These are phyloP conservation scores for Leptographium flavum DNA, from an alignment of 2,329 filamentous ascomycete genomes.

Conservation along the genomic window DNA sequence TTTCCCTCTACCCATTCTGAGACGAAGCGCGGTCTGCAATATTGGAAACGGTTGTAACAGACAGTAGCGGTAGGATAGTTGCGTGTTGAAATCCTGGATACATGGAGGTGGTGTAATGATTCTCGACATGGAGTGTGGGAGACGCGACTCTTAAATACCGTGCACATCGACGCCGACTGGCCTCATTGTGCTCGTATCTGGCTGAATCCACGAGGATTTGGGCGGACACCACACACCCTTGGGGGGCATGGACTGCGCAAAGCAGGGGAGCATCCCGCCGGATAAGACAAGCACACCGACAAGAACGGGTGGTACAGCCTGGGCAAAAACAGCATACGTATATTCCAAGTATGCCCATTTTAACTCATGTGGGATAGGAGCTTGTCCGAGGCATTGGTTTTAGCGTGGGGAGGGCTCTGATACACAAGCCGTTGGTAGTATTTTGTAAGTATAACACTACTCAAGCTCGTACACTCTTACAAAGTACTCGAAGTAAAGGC, in stretches of 20 bases:
- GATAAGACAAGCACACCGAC: neutral
- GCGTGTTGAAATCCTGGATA: neutral
- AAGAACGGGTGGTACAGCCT: neutral
- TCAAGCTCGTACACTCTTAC: too few relatives aligned
- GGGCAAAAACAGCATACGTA: neutral
- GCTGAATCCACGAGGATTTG: neutral
- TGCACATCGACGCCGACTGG: neutral
- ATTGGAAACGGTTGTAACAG: neutral
- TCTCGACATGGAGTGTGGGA: too few relatives aligned
- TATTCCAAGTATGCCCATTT: neutral
- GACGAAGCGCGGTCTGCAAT: neutral
- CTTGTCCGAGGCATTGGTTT: neutral
- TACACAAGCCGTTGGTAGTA: too few relatives aligned
- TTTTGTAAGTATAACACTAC: too few relatives aligned
- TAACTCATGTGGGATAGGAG: neutral
- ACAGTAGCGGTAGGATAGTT: neutral
- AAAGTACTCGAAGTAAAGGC: too few relatives aligned
- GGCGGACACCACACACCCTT: neutral
- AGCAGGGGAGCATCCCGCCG: neutral
- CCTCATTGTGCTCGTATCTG: neutral
- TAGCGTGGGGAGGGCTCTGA: neutral
- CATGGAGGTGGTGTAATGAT: neutral
- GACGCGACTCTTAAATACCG: neutral
- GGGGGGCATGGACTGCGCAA: neutral
- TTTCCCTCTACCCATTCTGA: slow-evolving; percentile 20